Conservation (phyloP, 257 asterid species). For the Anisodus acutangulus region DNA sequence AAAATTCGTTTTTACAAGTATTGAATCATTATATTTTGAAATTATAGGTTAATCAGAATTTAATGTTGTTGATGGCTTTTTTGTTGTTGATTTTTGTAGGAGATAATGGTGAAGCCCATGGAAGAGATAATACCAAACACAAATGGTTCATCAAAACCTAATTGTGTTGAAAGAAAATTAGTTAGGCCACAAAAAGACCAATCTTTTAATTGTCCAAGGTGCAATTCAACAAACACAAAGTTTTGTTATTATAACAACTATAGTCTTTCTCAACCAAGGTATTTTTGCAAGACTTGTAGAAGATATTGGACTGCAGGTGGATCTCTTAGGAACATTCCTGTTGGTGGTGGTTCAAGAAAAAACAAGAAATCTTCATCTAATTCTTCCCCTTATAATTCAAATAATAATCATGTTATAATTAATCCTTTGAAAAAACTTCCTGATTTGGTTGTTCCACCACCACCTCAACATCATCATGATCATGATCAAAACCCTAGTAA, state of each 20-base stretch:
- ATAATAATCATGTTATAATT: not conserved
- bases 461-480: not conserved
- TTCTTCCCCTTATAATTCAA: constrained; percentile 31
- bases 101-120: constrained; percentile 64
- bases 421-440: constrained; percentile 47
- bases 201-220: constrained; percentile 75
- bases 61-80: not conserved
- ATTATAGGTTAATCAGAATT: not conserved
- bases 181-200: constrained; percentile 68
- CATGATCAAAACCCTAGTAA: constrained; percentile 55
- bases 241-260: constrained; percentile 89
- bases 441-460: constrained; percentile 43
- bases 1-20: not conserved
- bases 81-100: constrained; percentile 40
- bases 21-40: not conserved
- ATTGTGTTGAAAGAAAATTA: constrained; percentile 55
- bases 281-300: constrained; percentile 79
- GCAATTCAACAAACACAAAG: constrained; percentile 82
- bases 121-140: constrained; percentile 52
- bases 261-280: constrained; percentile 80
- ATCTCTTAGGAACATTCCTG: constrained; percentile 75
- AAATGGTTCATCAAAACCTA: constrained; percentile 37
- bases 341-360: constrained; percentile 86
- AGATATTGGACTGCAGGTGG: constrained; percentile 95
- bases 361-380: constrained; percentile 47